Conservation (phyloP, 495 filamentous ascomycete species). For the Bathelium albidoporum region DNA sequence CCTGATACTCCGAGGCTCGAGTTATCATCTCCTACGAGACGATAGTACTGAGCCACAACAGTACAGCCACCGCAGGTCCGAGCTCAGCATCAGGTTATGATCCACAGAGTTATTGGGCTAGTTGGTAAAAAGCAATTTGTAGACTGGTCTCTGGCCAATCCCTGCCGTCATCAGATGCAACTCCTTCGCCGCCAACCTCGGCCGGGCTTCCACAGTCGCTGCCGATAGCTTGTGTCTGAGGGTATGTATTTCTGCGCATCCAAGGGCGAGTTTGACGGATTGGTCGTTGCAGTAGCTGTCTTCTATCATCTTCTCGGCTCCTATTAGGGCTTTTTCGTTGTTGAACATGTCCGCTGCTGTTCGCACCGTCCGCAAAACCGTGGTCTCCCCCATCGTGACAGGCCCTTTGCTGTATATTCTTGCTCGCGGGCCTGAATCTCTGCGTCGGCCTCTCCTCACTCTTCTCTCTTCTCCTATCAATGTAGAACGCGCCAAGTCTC, state of each 20-base stretch:
- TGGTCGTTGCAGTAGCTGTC: too few species aligned
- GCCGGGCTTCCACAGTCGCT: too few species aligned
- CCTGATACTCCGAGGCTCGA: too few species aligned
- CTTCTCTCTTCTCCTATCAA: conserved; percentile 10
- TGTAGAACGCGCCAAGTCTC: conserved; percentile 4
- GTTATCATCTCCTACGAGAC: too few species aligned
- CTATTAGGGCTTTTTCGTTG: not conserved
- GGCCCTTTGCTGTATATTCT: conserved; percentile 13
- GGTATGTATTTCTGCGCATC: too few species aligned
- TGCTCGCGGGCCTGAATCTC: conserved; percentile 10
- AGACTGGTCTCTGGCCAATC: not conserved
- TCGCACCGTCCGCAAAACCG: not conserved
- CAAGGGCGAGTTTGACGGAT: too few species aligned
- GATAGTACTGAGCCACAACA: too few species aligned
- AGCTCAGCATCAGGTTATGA: not conserved
- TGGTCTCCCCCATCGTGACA: conserved; percentile 13
- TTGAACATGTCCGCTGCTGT: not conserved
- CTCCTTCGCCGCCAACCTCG: not conserved
- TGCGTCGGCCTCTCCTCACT: conserved; percentile 9
- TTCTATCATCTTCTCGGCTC: not conserved
- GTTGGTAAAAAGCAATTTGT: too few species aligned
- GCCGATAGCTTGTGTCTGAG: too few species aligned
- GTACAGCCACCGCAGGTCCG: not conserved
- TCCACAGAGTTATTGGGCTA: too few species aligned
- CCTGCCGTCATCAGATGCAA: not conserved